Percentiles rank a stretch among this genome's conserved stretches.
Evolutionary conservation across 139 green algal genomes (phyloP).

Genomic region (Coelastrella sp.): DNA sequence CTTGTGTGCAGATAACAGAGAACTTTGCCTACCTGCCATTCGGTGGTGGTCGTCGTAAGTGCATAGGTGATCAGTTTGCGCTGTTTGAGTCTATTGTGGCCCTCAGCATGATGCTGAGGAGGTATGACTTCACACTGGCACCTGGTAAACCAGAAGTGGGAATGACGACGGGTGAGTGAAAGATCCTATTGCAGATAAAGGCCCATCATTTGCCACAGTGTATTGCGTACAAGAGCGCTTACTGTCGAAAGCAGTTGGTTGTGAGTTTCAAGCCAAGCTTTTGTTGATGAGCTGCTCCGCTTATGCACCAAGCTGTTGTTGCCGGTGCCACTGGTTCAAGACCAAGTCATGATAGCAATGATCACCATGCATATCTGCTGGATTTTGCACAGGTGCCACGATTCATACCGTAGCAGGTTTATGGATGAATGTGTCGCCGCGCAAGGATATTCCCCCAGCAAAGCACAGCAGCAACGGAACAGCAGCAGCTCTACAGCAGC

Average conservation of each 20-base stretch:
- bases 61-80: constrained; percentile 89
- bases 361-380: neutral
- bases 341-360: too few relatives aligned
- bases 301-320: too few relatives aligned
- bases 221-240: too few relatives aligned
- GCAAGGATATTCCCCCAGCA: constrained; percentile 32
- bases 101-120: constrained; percentile 86
- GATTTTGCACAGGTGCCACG: constrained; percentile 73
- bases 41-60: constrained; percentile 83
- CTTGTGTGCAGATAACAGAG: constrained; percentile 59
- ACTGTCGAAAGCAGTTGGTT: too few relatives aligned
- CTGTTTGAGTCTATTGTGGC: constrained; percentile 91
- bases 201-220: too few relatives aligned
- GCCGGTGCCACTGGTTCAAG: too few relatives aligned
- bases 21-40: constrained; percentile 90
- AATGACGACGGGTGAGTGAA: constrained; percentile 77
- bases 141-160: constrained; percentile 69
- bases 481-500: constrained; percentile 29
- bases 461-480: constrained; percentile 28
- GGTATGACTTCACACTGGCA: constrained; percentile 85
- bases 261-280: too few relatives aligned
- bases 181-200: too few relatives aligned
- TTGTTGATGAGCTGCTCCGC: too few relatives aligned
- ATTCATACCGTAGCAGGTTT: constrained; percentile 90
- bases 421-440: constrained; percentile 60